Base-by-base conservation (phyloP, 2,329 filamentous ascomycete species). In the Apiospora pterosperma region DNA sequence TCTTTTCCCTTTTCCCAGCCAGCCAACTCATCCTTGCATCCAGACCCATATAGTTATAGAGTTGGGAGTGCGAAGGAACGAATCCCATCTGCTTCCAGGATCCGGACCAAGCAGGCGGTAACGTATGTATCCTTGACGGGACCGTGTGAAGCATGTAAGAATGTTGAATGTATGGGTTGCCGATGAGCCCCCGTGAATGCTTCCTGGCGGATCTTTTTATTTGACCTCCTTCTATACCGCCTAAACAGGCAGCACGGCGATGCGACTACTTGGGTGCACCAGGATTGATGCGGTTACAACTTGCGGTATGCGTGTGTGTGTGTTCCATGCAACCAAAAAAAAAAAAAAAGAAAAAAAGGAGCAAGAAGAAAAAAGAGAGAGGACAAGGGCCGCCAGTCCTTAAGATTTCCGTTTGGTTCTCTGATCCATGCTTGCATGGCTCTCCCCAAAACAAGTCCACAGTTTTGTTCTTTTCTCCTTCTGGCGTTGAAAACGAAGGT, bases 401-500 rank as follows among this genome's bases (percentile, higher is more conserved):
- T 55, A 25, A 55, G 48, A 28, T 36, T 36, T 60, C 39, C 36
- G 58, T 60, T 60, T 60, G 58, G 39, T 60, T 60, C 48, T 60
- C 58, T 36, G 58, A 60, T 60, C 58, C 36, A 39, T 38, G 48
- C 48, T n/a, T n/a, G n/a, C n/a, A n/a, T n/a, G n/a, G n/a, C 48
- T 28, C 36, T 36, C 58, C 21, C 58, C 58, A 38, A 60, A 60
- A 38, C 60, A 36, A 42, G 39, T 34, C 60, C 60, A 62, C 41
- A 34, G 14, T 42, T 48, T 62, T 44, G 38, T 62, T 62, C 41
- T 44, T 62, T 48, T 39, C 42, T 48, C 19, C 42, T 48, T 60
- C 58, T 60, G 58, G 58, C 58, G 58, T 60, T 39, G 58, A 36
- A 60, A 55, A 55, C 28, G 48, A 55, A 55, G 28, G 28, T 55